Base-by-base conservation (phyloP, 2,329 filamentous ascomycete genomes). In the Pleomassaria siparia region DNA sequence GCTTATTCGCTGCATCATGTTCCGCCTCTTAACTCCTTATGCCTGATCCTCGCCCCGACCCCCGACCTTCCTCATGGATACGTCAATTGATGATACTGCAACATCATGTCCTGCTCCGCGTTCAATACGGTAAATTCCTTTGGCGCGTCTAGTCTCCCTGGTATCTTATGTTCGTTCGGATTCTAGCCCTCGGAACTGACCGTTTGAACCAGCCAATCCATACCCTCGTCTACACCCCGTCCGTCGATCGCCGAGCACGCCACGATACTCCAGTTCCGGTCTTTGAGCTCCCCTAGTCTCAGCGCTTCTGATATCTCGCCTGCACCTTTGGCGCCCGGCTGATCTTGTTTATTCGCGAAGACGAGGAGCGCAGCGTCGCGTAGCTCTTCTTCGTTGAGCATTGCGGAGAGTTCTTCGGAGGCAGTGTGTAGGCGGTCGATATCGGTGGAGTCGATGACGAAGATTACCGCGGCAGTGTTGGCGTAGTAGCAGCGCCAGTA, bases 401-500 rank as follows among this genome's bases (percentile, higher is more conserved):
- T 99, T 13, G 91, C 89, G 47, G 87, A 83, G 46, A 99, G 77
- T 74, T 99, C 94, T 69, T 97, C 94, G 2, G 90, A 86, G 2
- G 94, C 94, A 16, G 91, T 99, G 57, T 90, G 86, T 57, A 99
- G 76, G 55, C 94, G 88, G 67, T 97, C 92, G 67, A 97, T 95
- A 79, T 99, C 94, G 60, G 94, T 99, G 33, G 88, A 94, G 72
- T 99, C 94, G 67, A 99, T 92, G 53, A 99, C 94, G 77, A 99
- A 99, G 66, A 99, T 92, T 58, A 99, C 94, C 15, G 94, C 94
- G 24, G 94, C 92, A 0, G 94, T 99, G 77, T 99, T 97, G 69
- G 91, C 90, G 70, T 97, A 99, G 80, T 99, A 99, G 77, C 94
- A 99, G 72, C 94, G 84, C 94, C 94, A 99, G 78, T 99, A 99